These are phyloP conservation scores for Aspergillus sclerotioniger DNA, from an alignment of 495 filamentous ascomycete genomes.

Conservation along the genomic window DNA sequence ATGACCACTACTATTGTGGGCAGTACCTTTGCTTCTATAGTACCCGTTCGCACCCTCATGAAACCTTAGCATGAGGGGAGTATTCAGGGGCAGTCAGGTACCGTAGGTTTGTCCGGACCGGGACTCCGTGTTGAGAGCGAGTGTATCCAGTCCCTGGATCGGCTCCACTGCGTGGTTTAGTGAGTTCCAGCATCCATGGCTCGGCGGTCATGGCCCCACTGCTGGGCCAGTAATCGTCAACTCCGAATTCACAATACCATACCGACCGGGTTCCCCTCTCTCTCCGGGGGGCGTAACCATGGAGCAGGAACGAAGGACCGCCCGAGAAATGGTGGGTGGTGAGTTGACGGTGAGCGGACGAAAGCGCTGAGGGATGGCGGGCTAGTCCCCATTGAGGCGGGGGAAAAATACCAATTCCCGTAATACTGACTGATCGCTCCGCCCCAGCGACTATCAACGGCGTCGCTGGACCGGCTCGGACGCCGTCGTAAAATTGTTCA, in stretches of 20 bases:
- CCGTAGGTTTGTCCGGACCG: neutral
- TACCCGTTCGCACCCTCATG: neutral
- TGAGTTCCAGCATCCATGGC: conserved; percentile 9
- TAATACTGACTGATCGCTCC: conserved; percentile 8
- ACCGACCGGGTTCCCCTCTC: neutral
- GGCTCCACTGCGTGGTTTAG: conserved; percentile 12
- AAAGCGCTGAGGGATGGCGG: neutral
- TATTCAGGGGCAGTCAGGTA: neutral
- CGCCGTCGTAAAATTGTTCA: conserved; percentile 27
- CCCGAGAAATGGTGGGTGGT: too few relatives aligned
- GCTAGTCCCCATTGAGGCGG: neutral
- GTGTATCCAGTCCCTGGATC: conserved; percentile 18
- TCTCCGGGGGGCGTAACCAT: neutral
- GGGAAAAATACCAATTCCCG: neutral
- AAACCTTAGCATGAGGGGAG: neutral
- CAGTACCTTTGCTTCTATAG: neutral
- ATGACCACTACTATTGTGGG: neutral
- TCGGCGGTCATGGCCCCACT: conserved; percentile 4
- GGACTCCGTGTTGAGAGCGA: too few relatives aligned
- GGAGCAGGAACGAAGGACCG: neutral
- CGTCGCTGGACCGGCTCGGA: conserved; percentile 16
- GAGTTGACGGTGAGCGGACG: neutral
- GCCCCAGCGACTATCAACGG: conserved; percentile 16
- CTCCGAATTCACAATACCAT: neutral
- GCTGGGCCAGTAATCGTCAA: neutral